These are phyloP conservation scores for Trichoderma atrobrunneum DNA, from an alignment of 2,329 filamentous ascomycete species.

Conservation along the genomic window DNA sequence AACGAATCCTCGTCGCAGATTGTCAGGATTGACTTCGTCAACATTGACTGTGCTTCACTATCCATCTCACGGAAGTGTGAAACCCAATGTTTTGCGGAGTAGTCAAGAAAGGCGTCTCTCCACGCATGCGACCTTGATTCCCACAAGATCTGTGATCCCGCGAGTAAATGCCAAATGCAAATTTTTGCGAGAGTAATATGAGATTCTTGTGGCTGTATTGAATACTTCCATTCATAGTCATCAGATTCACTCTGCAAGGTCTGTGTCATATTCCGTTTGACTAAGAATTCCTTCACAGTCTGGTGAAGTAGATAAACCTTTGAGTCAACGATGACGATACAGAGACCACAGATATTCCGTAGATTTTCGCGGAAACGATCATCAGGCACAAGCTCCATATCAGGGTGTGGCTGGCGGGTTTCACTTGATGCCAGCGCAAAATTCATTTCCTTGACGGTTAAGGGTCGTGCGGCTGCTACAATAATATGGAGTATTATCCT, in stretches of 20 bases:
- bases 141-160: background rate
- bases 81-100: background rate
- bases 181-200: constrained; percentile 20
- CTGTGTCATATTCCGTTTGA: background rate
- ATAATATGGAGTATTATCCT: constrained; percentile 26
- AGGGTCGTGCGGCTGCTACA: constrained; percentile 25
- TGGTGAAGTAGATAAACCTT: constrained; percentile 27
- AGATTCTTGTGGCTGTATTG: constrained; percentile 18
- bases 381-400: constrained; percentile 16
- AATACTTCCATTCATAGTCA: constrained; percentile 20
- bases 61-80: background rate
- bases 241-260: background rate
- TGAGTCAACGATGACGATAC: constrained; percentile 24
- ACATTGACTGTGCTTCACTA: background rate
- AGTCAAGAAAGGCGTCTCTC: background rate
- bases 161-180: constrained; percentile 18
- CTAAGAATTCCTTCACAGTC: constrained; percentile 26
- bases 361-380: constrained; percentile 20
- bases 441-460: constrained; percentile 27
- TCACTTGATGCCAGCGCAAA: constrained; percentile 22
- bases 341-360: constrained; percentile 33
- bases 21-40: background rate
- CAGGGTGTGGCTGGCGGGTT: constrained; percentile 10
- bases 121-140: background rate
- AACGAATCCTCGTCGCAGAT: background rate